A percentile compares a stretch with the other conserved stretches of the same genome.
These are phyloP conservation scores for Pisolithus marmoratus DNA, from an alignment of 768 basidiomycete species.

Conservation along the genomic window DNA sequence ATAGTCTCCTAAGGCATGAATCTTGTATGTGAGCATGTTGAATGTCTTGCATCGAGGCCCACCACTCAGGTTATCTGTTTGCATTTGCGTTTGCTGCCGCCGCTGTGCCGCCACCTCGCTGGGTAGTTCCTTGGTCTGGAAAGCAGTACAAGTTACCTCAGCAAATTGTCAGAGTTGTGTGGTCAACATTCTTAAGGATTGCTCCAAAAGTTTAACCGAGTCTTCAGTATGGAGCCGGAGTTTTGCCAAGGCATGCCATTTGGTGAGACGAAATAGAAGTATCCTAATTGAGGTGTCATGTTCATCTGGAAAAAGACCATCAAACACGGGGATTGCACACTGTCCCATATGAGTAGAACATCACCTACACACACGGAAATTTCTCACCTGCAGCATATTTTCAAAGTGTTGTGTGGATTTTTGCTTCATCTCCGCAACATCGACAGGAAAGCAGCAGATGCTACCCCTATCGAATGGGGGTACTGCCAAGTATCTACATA, in stretches of 20 bases:
- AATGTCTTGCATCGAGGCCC: conserved; percentile 5
- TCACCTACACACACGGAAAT: too few relatives aligned
- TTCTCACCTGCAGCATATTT: conserved; percentile 9
- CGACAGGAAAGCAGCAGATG: conserved; percentile 32
- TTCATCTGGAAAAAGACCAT: conserved; percentile 28
- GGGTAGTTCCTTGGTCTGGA: conserved; percentile 16
- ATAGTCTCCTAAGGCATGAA: conserved; percentile 24
- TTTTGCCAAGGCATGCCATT: conserved; percentile 34
- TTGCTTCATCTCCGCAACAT: conserved; percentile 34
- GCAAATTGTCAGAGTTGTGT: neutral
- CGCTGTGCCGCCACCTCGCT: conserved; percentile 12
- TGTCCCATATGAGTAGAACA: conserved; percentile 1
- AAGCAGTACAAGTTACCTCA: neutral
- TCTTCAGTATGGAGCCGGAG: conserved; percentile 28
- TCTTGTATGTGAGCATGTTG: conserved; percentile 26
- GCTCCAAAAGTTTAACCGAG: conserved; percentile 6
- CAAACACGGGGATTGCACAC: conserved; percentile 35
- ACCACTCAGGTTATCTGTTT: too few relatives aligned
- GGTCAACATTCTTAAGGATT: too few relatives aligned
- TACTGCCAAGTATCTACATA: conserved; percentile 7
- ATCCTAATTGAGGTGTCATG: conserved; percentile 17
- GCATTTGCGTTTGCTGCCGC: neutral
- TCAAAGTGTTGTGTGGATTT: conserved; percentile 11
- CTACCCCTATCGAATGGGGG: conserved; percentile 18
- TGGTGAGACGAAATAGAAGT: conserved; percentile 19